Evolutionary conservation across 495 filamentous ascomycete species (phyloP), one percentile per base, ranked within the genome.

Genomic region (Immersiella caudata): DNA sequence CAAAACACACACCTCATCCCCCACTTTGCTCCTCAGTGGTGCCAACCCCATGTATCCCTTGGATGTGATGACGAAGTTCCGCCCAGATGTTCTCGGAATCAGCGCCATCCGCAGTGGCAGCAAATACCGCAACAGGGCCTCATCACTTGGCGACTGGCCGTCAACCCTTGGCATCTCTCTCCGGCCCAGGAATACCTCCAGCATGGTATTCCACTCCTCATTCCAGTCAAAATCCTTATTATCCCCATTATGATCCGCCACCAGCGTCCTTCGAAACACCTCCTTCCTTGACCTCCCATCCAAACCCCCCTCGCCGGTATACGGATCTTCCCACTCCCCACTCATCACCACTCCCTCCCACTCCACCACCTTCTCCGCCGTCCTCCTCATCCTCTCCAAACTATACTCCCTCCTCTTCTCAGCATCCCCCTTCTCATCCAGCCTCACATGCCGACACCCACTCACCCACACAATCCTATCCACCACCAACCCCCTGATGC

Each of bases 51-150:
- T 6, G 25, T 62, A 62, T 2, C 59, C 59, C 59, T 49, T 40
- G n/a, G 59, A 62, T 1, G 59, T 62, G 35, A 62, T 62, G 59
- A 62, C 9, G 29, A 62, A 62, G 35, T 21, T 62, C 20, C 35
- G 27, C 1, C 59, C 59, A 40, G 59, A 20, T 11, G 59, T 62
- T 20, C 21, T 62, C 2, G 59, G 59, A 49, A 62, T 8, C 33
- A 62, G 25, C 14, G 59, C 59, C 18, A 62, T 11, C 20, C 59
- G 59, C 14, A 62, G 8, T 5, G 59, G 33, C 21, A 62, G 29
- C 20, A 62, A 20, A 18, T 62, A 49, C 59, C 24, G 59, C 35
- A 62, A 24, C 9, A 8, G 59, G 1, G 59, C 59, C 35, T 62
- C 59, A 20, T 62, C 59, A 1, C 3, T 27, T 2, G 52, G 52